Evolutionary conservation across 176 grass and related monocot genomes (phyloP).

Genomic region (Oryza nivara): DNA sequence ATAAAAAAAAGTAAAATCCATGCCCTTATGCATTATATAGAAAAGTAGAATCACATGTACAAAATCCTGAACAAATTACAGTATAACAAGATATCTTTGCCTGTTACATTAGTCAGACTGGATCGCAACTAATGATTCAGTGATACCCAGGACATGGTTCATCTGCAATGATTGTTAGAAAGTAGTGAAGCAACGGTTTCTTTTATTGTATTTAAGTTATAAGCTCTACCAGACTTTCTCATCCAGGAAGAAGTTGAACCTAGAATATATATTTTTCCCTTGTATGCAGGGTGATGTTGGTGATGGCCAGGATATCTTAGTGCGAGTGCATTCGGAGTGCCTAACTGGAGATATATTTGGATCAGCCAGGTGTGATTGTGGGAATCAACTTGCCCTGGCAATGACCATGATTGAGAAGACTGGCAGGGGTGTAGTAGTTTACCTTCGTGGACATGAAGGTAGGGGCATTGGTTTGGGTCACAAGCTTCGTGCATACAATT

Average conservation of each 20-base stretch:
- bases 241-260: constrained; percentile 6
- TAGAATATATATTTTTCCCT: constrained; percentile 6
- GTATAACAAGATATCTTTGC: neutral
- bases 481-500: constrained; percentile 91
- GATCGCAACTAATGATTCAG: neutral
- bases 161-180: constrained; percentile 2
- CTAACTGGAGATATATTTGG: constrained; percentile 97
- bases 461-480: constrained; percentile 90
- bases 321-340: constrained; percentile 88
- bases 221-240: neutral
- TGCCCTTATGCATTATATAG: constrained; percentile 1
- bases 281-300: constrained; percentile 89
- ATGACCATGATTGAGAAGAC: constrained; percentile 92
- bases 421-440: constrained; percentile 83
- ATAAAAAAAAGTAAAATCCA: neutral
- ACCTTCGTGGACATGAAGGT: constrained; percentile 93
- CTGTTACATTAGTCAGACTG: constrained; percentile 15
- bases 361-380: constrained; percentile 83
- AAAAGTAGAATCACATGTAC: constrained; percentile 14
- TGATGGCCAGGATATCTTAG: constrained; percentile 87
- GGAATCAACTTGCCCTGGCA: constrained; percentile 72
- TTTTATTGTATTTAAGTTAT: constrained; percentile 12
- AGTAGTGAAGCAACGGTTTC: neutral
- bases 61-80: constrained; percentile 22
- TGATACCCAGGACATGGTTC: neutral